Evolutionary conservation across 495 filamentous ascomycete species (phyloP), one percentile per base, ranked within the genome.

Genomic region (Geoglossum glabrum): DNA sequence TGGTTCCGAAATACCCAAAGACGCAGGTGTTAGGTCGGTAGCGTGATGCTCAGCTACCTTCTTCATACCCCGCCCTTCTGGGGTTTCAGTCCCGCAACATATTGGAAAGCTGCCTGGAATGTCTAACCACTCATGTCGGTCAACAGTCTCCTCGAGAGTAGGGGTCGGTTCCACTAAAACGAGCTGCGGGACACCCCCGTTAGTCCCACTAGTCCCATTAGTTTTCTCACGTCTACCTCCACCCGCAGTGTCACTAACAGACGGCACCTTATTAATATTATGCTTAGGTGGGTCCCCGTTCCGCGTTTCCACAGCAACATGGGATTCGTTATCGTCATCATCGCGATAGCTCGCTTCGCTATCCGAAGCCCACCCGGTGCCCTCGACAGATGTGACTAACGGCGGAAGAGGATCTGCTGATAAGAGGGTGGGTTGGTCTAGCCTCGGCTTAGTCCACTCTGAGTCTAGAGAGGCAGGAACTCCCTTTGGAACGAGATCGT

Each of bases 301-400:
- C 10, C 5, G 36, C 13, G 36, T 13, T 40, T 40, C 36, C 11
- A 40, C 5, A 8, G 11, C 10, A 40, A 40, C 36, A 40, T 40
- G 17, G 36, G 36, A 1, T 8, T 40, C 36, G 36, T 13, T 15
- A 15, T 23, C 25, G 13, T 61, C 36, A n/a, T 61, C 43, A 34
- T 31, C 50, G 21, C 38, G 19, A 26, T 36, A 31, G 52, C 45
- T 61, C 11, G 56, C 59, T 50, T 62, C 58, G 38, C 70, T 74
- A 58, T 81, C 76, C 49, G 75, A 77, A 31, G 69, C 63, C 64
- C 79, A 78, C 10, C 76, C 62, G 43, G 65, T 70, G n/a, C 79
- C 78, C 65, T 85, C 80, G 0, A 82, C 75, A 4, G 75, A 79
- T 1, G 79, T 82, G 8, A 85, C 79, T 25, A 83, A 76, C 8